phyloP scores from a whole-genome alignment of 2,329 filamentous ascomycete species.

The Alternaria burnsii region DNA sequence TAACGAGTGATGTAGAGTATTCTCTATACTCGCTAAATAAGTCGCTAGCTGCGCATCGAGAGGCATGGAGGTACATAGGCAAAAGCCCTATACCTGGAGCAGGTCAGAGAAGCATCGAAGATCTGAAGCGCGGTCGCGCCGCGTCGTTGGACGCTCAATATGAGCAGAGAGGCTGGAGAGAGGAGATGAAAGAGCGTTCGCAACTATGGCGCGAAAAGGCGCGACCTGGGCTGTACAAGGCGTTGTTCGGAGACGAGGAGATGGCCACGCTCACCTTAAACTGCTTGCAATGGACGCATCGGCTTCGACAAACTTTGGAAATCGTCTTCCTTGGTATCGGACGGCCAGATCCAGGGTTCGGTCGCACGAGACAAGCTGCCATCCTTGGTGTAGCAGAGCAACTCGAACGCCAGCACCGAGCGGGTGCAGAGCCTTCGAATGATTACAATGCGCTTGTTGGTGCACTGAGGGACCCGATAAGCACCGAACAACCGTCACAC shows the following conservation, averaged over 20 bases:
- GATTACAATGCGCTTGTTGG: constrained; percentile 20
- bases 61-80: constrained; percentile 20
- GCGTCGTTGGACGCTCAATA: constrained; percentile 5
- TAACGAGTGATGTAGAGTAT: constrained; percentile 17
- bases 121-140: constrained; percentile 8
- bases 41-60: constrained; percentile 21
- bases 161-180: constrained; percentile 16
- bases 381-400: constrained; percentile 20
- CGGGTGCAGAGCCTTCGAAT: constrained; percentile 11
- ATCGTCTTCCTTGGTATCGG: constrained; percentile 20
- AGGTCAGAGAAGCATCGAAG: constrained; percentile 1
- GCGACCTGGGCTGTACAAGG: constrained; percentile 6
- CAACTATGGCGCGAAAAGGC: constrained; percentile 22
- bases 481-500: neutral
- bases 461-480: constrained; percentile 12
- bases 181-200: constrained; percentile 20
- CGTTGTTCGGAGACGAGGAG: constrained; percentile 20
- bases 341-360: constrained; percentile 17
- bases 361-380: constrained; percentile 9
- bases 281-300: constrained; percentile 15
- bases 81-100: neutral
- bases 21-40: constrained; percentile 23
- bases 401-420: constrained; percentile 22
- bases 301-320: constrained; percentile 21
- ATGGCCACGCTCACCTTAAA: constrained; percentile 9